Conservation (phyloP, 208 protist species). For the Trypanosoma vivax region DNA sequence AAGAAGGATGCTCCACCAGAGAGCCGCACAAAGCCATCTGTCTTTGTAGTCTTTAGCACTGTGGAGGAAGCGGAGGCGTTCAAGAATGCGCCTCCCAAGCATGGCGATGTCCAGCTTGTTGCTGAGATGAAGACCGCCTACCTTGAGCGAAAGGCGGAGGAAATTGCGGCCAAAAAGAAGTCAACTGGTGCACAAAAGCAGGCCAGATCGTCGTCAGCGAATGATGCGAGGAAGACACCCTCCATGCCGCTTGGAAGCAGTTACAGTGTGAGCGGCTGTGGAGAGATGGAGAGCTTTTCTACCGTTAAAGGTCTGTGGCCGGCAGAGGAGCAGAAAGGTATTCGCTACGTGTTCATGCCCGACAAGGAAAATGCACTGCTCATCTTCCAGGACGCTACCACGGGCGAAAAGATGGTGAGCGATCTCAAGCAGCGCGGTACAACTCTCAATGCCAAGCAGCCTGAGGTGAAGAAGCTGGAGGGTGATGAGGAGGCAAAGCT, state of each 20-base stretch:
- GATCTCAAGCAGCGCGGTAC: slow-evolving; percentile 56
- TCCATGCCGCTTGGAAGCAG: slow-evolving; percentile 76
- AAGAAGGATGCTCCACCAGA: slow-evolving; percentile 51
- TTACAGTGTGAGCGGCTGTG: slow-evolving; percentile 66
- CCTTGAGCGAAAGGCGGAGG: slow-evolving; percentile 63
- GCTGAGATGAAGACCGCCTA: slow-evolving; percentile 79
- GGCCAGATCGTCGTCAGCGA: not conserved
- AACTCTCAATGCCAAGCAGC: slow-evolving; percentile 75
- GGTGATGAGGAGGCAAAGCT: slow-evolving; percentile 62
- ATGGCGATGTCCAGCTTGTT: slow-evolving; percentile 60
- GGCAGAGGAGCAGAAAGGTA: slow-evolving; percentile 71
- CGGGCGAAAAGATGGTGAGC: slow-evolving; percentile 64
- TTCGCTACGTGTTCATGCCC: slow-evolving; percentile 83
- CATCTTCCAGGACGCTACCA: slow-evolving; percentile 81
- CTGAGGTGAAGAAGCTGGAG: slow-evolving; percentile 53
- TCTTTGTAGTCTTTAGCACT: slow-evolving; percentile 77
- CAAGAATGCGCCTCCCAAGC: slow-evolving; percentile 39
- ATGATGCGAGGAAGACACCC: slow-evolving; percentile 31
- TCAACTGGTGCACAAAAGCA: slow-evolving; percentile 17
- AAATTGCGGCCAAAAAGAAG: slow-evolving; percentile 58
- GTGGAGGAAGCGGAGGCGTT: slow-evolving; percentile 71
- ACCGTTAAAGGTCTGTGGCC: slow-evolving; percentile 81
- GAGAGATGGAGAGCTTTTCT: slow-evolving; percentile 58
- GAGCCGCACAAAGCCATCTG: slow-evolving; percentile 69
- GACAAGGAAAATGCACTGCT: slow-evolving; percentile 55